A percentile compares a stretch with the other conserved stretches of the same genome.
Evolutionary conservation across 169 alveolate genomes (phyloP).

Genomic region (Babesia ovis): DNA sequence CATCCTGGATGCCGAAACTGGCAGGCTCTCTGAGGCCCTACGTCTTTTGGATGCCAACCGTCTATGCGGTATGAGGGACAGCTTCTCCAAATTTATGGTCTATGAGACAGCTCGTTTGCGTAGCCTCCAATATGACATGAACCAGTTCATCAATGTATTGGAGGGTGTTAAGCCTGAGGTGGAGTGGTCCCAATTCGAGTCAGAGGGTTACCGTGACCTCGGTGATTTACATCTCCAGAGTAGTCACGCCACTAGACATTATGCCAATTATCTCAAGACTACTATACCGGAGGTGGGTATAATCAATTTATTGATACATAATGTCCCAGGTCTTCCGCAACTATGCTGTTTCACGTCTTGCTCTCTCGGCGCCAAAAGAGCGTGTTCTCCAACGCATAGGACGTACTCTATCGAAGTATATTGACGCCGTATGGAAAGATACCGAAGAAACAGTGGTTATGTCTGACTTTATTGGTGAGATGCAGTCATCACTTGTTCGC

Average conservation of each 20-base stretch:
- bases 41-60: slow-evolving; percentile 23
- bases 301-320: not conserved
- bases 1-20: slow-evolving; percentile 7
- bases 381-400: slow-evolving; percentile 54
- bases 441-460: not conserved
- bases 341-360: slow-evolving; percentile 19
- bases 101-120: slow-evolving; percentile 59
- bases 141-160: slow-evolving; percentile 18
- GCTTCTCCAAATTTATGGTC: slow-evolving; percentile 43
- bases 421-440: slow-evolving; percentile 43
- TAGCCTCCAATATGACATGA: slow-evolving; percentile 58
- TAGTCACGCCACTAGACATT: not conserved
- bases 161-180: slow-evolving; percentile 30
- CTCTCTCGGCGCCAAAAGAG: slow-evolving; percentile 48
- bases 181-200: slow-evolving; percentile 31
- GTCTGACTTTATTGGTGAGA: slow-evolving; percentile 54
- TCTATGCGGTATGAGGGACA: slow-evolving; percentile 17
- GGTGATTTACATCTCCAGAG: not conserved
- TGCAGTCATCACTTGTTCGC: slow-evolving; percentile 66
- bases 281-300: slow-evolving; percentile 42
- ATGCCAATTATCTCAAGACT: slow-evolving; percentile 2
- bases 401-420: slow-evolving; percentile 40
- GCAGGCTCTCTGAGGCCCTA: slow-evolving; percentile 1
- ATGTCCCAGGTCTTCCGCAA: slow-evolving; percentile 30
- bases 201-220: slow-evolving; percentile 12